Evolutionary conservation across 306 rosid genomes (phyloP).

Genomic region (Castanea crenata): DNA sequence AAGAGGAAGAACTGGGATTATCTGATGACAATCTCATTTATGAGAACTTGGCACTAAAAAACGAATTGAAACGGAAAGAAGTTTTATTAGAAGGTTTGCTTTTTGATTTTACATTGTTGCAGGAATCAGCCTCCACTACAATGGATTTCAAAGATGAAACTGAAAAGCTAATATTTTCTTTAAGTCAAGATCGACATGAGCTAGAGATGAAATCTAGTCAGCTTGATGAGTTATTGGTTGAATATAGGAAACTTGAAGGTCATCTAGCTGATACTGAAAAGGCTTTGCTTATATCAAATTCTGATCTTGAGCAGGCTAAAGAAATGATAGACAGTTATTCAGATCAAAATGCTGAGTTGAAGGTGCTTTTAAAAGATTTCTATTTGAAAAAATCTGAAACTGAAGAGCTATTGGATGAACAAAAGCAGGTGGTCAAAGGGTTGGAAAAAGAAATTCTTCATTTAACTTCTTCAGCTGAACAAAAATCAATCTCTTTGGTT

Average conservation of each 20-base stretch:
- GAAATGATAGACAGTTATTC: conserved; percentile 44
- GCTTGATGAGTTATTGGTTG: conserved; percentile 51
- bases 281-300: conserved; percentile 54
- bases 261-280: conserved; percentile 55
- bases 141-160: conserved; percentile 75
- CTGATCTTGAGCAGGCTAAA: conserved; percentile 62
- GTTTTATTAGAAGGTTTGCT: conserved; percentile 79
- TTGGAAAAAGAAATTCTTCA: conserved; percentile 78
- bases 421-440: conserved; percentile 66
- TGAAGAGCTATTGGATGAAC: conserved; percentile 67
- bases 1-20: conserved; percentile 35
- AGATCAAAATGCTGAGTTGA: conserved; percentile 65
- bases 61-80: conserved; percentile 73
- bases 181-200: conserved; percentile 61
- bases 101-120: conserved; percentile 86
- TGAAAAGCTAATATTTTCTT: conserved; percentile 56
- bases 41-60: conserved; percentile 59
- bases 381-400: conserved; percentile 54
- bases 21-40: conserved; percentile 33
- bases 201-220: conserved; percentile 63
- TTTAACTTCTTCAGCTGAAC: conserved; percentile 58
- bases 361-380: conserved; percentile 59
- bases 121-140: conserved; percentile 78
- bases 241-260: conserved; percentile 56
- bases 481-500: conserved; percentile 47